phyloP scores from a whole-genome alignment of 1,139 yeast species.

The Debaryomycetaceae sp. region DNA sequence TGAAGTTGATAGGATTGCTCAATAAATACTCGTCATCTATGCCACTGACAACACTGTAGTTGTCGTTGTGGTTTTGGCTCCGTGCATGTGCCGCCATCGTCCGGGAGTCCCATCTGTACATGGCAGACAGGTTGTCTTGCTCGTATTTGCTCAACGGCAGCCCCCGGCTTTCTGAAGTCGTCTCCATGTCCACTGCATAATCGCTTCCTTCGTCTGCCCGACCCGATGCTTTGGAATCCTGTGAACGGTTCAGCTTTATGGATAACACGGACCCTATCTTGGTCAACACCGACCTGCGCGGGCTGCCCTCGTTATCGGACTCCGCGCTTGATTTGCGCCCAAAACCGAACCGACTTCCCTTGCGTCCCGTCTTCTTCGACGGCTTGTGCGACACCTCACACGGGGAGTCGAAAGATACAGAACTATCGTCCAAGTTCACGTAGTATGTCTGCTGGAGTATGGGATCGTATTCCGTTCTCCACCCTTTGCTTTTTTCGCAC shows the following conservation, averaged over 20 bases:
- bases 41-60: conserved; percentile 3
- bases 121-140: neutral
- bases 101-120: neutral
- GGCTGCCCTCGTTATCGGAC: neutral
- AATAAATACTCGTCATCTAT: conserved; percentile 28
- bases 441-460: conserved; percentile 37
- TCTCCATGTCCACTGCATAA: neutral
- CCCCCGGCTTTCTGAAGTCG: neutral
- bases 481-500: conserved; percentile 6
- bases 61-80: neutral
- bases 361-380: neutral
- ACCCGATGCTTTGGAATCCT: neutral
- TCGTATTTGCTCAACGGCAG: neutral
- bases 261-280: conserved; percentile 17
- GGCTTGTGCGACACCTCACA: conserved; percentile 30
- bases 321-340: neutral
- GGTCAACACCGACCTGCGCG: conserved; percentile 9
- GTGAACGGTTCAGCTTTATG: conserved; percentile 11
- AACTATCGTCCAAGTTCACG: conserved; percentile 26
- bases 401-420: conserved; percentile 39
- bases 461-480: conserved; percentile 29
- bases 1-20: conserved; percentile 21
- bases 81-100: neutral
- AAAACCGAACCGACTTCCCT: neutral
- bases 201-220: neutral